Conservation (phyloP, 129 eudicot genomes). For the Artemisia tridentata region DNA sequence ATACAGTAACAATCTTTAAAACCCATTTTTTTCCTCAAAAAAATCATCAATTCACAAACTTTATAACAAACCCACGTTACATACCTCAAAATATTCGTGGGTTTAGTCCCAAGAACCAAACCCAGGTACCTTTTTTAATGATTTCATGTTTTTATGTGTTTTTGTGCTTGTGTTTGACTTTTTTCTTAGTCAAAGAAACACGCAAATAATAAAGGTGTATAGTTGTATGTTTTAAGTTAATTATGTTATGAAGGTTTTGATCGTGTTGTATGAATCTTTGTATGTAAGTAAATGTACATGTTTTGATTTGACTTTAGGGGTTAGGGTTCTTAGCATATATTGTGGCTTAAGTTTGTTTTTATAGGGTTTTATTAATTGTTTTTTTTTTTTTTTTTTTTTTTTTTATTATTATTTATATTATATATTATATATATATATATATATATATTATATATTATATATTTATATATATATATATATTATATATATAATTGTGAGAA, state of each 20-base stretch:
- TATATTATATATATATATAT: no score
- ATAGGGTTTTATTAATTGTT: constrained; percentile 8
- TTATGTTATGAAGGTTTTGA: constrained; percentile 8
- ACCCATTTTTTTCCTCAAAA: constrained; percentile 4
- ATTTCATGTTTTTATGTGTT: constrained; percentile 8
- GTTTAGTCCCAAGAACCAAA: constrained; percentile 24
- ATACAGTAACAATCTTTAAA: constrained; percentile 19
- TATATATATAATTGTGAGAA: no score
- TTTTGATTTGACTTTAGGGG: constrained; percentile 27
- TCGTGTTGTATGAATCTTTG: constrained; percentile 13
- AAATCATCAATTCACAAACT: constrained; percentile 6
- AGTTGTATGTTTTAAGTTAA: constrained; percentile 21
- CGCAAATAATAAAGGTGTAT: constrained; percentile 5
- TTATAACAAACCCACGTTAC: constrained; percentile 19
- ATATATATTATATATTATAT: no score
- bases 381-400: not conserved
- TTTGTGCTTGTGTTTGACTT: not conserved
- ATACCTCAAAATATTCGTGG: constrained; percentile 24
- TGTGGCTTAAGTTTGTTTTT: constrained; percentile 16
- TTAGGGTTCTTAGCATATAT: constrained; percentile 23
- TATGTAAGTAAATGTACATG: constrained; percentile 15
- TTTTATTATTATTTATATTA: no score
- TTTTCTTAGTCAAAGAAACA: not conserved
- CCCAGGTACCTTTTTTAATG: constrained; percentile 18
- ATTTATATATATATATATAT: no score